Evolutionary conservation across 2,329 filamentous ascomycete species (phyloP).

Genomic region (Epichloe bromicola): DNA sequence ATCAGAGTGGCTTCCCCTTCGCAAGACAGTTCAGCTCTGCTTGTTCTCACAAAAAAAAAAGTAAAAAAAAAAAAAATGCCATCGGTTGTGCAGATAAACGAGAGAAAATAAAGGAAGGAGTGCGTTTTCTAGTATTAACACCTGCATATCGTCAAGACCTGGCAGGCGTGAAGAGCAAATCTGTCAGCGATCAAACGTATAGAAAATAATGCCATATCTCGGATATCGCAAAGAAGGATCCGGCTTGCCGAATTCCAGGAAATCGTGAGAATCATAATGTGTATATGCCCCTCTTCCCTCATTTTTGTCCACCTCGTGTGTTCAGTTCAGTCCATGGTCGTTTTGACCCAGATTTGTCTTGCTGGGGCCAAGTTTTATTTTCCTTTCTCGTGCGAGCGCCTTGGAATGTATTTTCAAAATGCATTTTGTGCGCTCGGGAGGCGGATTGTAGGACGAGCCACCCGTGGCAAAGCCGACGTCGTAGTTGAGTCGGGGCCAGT

Average conservation of each 20-base stretch:
- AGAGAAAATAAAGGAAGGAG: background rate
- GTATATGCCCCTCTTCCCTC: background rate
- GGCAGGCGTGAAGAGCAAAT: background rate
- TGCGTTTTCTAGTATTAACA: background rate
- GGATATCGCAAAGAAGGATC: background rate
- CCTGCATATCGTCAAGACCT: background rate
- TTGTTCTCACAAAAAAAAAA: background rate
- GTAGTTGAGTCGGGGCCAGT: background rate
- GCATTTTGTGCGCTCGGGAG: constrained; percentile 6
- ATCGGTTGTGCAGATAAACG: background rate
- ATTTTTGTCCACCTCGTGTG: too few species aligned
- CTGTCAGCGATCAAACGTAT: background rate
- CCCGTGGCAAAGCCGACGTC: background rate
- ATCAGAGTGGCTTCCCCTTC: background rate
- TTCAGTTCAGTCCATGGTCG: too few species aligned
- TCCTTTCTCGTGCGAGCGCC: too few species aligned
- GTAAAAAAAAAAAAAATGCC: background rate
- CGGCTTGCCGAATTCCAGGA: background rate
- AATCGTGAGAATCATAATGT: constrained; percentile 2
- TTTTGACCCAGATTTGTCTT: too few species aligned
- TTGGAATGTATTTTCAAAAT: constrained; percentile 1
- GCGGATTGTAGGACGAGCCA: constrained; percentile 4
- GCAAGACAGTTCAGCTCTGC: background rate
- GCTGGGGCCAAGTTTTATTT: background rate
- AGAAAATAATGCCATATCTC: background rate